These are phyloP conservation scores for Gnetum montanum DNA, from an alignment of 75 land plant genomes.

Conservation along the genomic window DNA sequence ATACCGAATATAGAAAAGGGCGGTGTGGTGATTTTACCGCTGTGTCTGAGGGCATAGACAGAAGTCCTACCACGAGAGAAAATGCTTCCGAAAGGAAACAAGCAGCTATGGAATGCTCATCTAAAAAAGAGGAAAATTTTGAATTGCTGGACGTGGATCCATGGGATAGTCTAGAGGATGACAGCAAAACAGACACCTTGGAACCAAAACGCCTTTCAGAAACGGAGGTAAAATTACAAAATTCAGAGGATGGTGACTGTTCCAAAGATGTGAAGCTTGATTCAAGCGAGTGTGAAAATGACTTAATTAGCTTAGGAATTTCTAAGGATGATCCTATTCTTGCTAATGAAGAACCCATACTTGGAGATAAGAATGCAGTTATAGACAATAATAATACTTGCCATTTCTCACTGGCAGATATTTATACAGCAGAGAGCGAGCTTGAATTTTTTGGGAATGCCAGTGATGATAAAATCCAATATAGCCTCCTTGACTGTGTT, in stretches of 20 bases:
- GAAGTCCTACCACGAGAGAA: not conserved
- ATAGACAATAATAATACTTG: constrained; percentile 4
- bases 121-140: constrained; percentile 3
- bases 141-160: constrained; percentile 7
- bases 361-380: constrained; percentile 7
- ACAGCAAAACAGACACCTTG: not conserved
- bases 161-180: constrained; percentile 7
- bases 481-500: constrained; percentile 30
- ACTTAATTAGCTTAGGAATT: constrained; percentile 1
- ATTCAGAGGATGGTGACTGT: not conserved
- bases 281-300: constrained; percentile 5
- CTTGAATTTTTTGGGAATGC: constrained; percentile 21
- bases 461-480: constrained; percentile 16
- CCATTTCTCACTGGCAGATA: constrained; percentile 16
- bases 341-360: constrained; percentile 6
- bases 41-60: not conserved
- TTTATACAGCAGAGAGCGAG: constrained; percentile 15
- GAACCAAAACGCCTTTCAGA: not conserved
- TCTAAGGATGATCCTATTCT: constrained; percentile 2
- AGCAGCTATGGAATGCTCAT: not conserved
- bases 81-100: not conserved
- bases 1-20: constrained; percentile 15
- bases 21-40: constrained; percentile 2
- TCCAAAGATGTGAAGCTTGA: not conserved
- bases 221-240: not conserved